A percentile compares a stretch with the other conserved stretches of the same genome.
Evolutionary conservation across 2,329 filamentous ascomycete species (phyloP).

Genomic region (Trichophaea hybrida): DNA sequence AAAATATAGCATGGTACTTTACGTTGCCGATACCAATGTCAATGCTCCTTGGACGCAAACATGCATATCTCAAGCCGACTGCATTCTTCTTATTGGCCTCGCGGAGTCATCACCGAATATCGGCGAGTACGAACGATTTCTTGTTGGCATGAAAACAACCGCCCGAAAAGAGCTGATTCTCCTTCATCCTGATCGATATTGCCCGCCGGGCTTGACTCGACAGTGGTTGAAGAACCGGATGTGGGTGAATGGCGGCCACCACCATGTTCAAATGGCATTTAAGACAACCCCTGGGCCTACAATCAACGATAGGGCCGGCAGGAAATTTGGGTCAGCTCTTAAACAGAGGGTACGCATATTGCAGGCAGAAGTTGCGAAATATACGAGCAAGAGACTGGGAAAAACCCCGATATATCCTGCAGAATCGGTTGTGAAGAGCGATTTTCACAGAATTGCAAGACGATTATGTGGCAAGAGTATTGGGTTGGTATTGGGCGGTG

Average conservation of each 20-base stretch:
- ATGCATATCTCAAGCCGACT: slow-evolving; percentile 92
- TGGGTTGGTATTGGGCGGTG: slow-evolving; percentile 82
- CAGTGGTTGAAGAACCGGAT: slow-evolving; percentile 80
- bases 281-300: slow-evolving; percentile 41
- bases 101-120: slow-evolving; percentile 81
- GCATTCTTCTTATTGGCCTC: slow-evolving; percentile 79
- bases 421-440: slow-evolving; percentile 85
- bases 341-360: slow-evolving; percentile 89
- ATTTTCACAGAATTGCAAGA: slow-evolving; percentile 85
- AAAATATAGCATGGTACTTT: slow-evolving; percentile 88
- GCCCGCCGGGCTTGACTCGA: slow-evolving; percentile 66
- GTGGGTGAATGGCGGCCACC: slow-evolving; percentile 97
- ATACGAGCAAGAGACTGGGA: slow-evolving; percentile 82
- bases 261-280: slow-evolving; percentile 93
- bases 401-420: slow-evolving; percentile 81
- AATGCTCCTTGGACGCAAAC: slow-evolving; percentile 98
- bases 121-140: slow-evolving; percentile 90
- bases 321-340: slow-evolving; percentile 67
- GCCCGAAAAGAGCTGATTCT: slow-evolving; percentile 85
- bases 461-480: slow-evolving; percentile 87
- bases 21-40: slow-evolving; percentile 91
- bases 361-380: slow-evolving; percentile 95
- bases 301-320: slow-evolving; percentile 59
- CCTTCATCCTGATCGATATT: slow-evolving; percentile 78
- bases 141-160: slow-evolving; percentile 93